These are phyloP conservation scores for Lecanosticta acicola DNA, from an alignment of 2,329 filamentous ascomycete species.

Conservation along the genomic window DNA sequence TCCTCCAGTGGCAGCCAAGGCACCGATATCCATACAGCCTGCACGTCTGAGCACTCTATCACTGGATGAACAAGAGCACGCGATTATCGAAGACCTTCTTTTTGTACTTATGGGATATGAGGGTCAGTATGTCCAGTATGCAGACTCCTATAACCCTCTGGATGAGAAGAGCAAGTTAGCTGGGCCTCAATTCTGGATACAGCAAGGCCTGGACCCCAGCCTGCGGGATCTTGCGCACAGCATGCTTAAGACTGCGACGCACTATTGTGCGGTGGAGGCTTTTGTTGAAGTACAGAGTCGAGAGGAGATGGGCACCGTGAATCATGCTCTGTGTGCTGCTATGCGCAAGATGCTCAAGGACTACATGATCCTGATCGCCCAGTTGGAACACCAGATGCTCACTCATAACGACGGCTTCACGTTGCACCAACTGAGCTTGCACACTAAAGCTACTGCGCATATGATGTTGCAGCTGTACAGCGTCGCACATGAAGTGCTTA, in stretches of 20 bases:
- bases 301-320: constrained; percentile 88
- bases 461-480: constrained; percentile 88
- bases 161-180: constrained; percentile 81
- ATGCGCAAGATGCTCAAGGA: constrained; percentile 88
- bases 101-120: constrained; percentile 98
- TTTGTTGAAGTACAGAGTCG: constrained; percentile 93
- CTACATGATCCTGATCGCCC: constrained; percentile 85
- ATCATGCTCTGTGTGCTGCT: constrained; percentile 91
- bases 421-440: constrained; percentile 84
- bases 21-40: constrained; percentile 65
- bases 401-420: constrained; percentile 88
- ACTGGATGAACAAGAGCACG: constrained; percentile 76
- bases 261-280: constrained; percentile 83
- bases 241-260: constrained; percentile 90
- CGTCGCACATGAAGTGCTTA: constrained; percentile 79
- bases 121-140: constrained; percentile 91
- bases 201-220: constrained; percentile 82
- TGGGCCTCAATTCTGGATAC: constrained; percentile 73
- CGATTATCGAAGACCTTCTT: constrained; percentile 81
- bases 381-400: constrained; percentile 87
- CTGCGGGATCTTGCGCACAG: constrained; percentile 78
- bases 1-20: constrained; percentile 58
- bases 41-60: constrained; percentile 63
- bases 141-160: constrained; percentile 71
- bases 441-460: constrained; percentile 82